These are phyloP conservation scores for Saccharomycopsis vini DNA, from an alignment of 805 yeast genomes.

Conservation along the genomic window DNA sequence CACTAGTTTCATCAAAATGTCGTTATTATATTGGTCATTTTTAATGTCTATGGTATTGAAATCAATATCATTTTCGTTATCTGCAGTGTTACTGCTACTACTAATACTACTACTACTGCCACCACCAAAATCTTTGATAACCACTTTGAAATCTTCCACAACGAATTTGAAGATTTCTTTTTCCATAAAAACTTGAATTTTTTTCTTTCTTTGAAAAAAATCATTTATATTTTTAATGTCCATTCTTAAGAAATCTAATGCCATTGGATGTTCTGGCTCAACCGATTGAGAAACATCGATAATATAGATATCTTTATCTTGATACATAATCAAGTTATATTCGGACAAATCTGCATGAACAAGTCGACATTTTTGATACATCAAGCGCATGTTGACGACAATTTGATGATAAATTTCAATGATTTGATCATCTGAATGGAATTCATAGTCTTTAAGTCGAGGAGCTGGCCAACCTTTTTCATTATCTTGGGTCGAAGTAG, in stretches of 20 bases:
- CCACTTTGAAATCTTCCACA: slow-evolving; percentile 35
- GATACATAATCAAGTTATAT: slow-evolving; percentile 79
- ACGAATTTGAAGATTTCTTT: slow-evolving; percentile 72
- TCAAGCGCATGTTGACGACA: slow-evolving; percentile 73
- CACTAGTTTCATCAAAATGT: slow-evolving; percentile 34
- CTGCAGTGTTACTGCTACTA: not conserved
- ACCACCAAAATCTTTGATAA: slow-evolving; percentile 29
- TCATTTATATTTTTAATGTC: slow-evolving; percentile 94
- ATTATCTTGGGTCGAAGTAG: not conserved
- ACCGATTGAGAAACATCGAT: slow-evolving; percentile 97
- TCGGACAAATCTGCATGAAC: slow-evolving; percentile 97
- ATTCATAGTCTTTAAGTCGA: slow-evolving; percentile 73
- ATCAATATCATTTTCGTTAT: not conserved
- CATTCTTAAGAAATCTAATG: slow-evolving; percentile 91
- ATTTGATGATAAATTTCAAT: slow-evolving; percentile 65
- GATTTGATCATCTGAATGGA: slow-evolving; percentile 56
- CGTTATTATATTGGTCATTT: slow-evolving; percentile 31
- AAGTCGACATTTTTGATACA: slow-evolving; percentile 80
- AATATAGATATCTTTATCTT: slow-evolving; percentile 65
- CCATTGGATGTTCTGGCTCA: slow-evolving; percentile 97
- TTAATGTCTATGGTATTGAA: slow-evolving; percentile 27
- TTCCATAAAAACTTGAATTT: slow-evolving; percentile 73
- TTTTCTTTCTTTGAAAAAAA: slow-evolving; percentile 63
- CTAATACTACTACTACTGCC: slow-evolving; percentile 14
- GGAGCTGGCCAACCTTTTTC: slow-evolving; percentile 77